Base-by-base conservation (phyloP, 306 rosid genomes). In the Styphnolobium japonicum region DNA sequence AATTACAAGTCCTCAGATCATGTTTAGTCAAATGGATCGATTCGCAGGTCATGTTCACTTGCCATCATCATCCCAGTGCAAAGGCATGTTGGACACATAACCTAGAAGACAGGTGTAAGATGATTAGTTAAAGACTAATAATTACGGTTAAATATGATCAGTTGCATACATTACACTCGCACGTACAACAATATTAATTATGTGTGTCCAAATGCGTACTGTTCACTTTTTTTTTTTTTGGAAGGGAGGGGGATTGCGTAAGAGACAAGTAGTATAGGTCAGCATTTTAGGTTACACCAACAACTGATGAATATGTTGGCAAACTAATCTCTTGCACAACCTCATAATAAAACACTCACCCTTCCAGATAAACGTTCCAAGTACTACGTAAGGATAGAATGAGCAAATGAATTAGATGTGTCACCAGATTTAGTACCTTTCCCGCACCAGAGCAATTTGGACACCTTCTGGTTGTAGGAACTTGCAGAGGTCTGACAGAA, bases 51-150 rank as follows among this genome's bases (percentile, higher is more conserved):
- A 56, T 94, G 98, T 34, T 94, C 97, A 19, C 98, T 94, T 11
- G 98, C 97, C 98, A 94, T 94, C 92, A 88, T 72, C 97, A 89
- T 88, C 78, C 98, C 98, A 15, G 98, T 94, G 83, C 98, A 94
- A 65, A 94, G 90, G 81, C 98, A 94, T 56, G 98, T 87, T 10
- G 98, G 97, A 78, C 98, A 92, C 98, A 94, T 94, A 43, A 92
- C 98, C 98, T 94, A 46, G 45, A 79, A 46, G 52, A 51, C 75
- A 82, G 15, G 43, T 27, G 43, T 27, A 60, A 52, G 15, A 63
- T 57, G 0, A 52, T 53, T 16, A 67, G 67, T 43, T 61, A 48
- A 77, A 6, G 2, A 68, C 18, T 9, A 19, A 43, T 63, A 45
- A 25, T 55, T 66, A n/a, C 66, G 49, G 43, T 52, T 9, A 53